Conservation (phyloP, 192 early-diverging fungal genomes). For the Oehlia diaphana region DNA sequence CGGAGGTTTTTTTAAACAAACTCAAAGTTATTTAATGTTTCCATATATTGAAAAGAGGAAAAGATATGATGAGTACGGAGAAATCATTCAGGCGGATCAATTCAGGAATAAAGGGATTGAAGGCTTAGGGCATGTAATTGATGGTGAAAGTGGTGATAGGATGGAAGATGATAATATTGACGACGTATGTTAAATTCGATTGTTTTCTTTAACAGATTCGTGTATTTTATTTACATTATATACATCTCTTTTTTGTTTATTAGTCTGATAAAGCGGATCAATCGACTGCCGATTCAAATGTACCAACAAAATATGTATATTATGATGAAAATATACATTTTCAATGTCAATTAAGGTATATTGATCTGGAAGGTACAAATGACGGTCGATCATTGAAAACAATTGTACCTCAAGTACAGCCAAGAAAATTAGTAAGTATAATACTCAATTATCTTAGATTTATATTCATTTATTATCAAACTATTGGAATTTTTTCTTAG, state of each 20-base stretch:
- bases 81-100: slow-evolving; percentile 69
- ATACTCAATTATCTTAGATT: background rate
- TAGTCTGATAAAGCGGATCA: slow-evolving; percentile 36
- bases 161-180: slow-evolving; percentile 34
- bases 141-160: slow-evolving; percentile 31
- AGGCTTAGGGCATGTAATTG: slow-evolving; percentile 12
- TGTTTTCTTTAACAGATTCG: too few species aligned
- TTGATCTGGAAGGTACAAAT: slow-evolving; percentile 91
- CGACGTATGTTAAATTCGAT: background rate
- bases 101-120: slow-evolving; percentile 32
- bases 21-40: slow-evolving; percentile 84
- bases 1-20: slow-evolving; percentile 75
- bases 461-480: background rate
- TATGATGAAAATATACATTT: slow-evolving; percentile 60
- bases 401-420: slow-evolving; percentile 78
- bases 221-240: background rate
- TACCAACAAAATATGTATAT: slow-evolving; percentile 81
- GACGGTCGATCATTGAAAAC: slow-evolving; percentile 85
- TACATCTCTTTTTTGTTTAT: background rate
- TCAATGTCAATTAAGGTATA: slow-evolving; percentile 74
- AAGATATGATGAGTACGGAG: slow-evolving; percentile 91
- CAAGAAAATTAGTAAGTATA: slow-evolving; percentile 72
- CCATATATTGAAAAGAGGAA: slow-evolving; percentile 81
- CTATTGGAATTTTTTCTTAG: slow-evolving; percentile 22
- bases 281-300: slow-evolving; percentile 52